Conservation (phyloP, 2,329 filamentous ascomycete genomes). For the Dactylonectria estremocensis region DNA sequence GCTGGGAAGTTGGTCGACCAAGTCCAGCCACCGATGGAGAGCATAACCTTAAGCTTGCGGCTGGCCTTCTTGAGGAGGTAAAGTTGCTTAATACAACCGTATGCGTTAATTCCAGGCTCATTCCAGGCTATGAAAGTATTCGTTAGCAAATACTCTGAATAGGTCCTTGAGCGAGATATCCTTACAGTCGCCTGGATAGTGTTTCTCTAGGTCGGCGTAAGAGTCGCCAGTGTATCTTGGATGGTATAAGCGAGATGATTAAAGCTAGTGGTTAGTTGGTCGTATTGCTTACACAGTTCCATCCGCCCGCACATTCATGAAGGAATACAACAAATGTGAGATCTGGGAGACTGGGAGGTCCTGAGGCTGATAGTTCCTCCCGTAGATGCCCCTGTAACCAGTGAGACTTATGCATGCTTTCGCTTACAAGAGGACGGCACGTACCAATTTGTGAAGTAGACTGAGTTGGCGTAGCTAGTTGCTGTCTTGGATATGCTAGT, state of each 20-base stretch:
- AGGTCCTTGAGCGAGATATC: too few species aligned
- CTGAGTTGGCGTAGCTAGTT: too few species aligned
- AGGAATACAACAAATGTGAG: conserved; percentile 84
- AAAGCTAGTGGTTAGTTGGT: too few species aligned
- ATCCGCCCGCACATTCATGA: conserved; percentile 80
- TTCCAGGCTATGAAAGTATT: conserved; percentile 55
- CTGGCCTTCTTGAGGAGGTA: conserved; percentile 82
- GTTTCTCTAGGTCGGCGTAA: conserved; percentile 38
- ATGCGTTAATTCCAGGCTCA: conserved; percentile 77
- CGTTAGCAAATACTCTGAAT: neutral
- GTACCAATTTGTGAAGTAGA: too few species aligned
- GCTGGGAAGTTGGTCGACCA: conserved; percentile 81
- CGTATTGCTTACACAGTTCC: conserved; percentile 75
- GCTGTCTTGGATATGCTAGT: too few species aligned
- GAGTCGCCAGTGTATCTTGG: conserved; percentile 32
- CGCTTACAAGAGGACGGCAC: too few species aligned
- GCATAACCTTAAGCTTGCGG: conserved; percentile 81
- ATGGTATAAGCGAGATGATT: too few species aligned
- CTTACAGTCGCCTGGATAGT: conserved; percentile 39
- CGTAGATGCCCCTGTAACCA: conserved; percentile 76
- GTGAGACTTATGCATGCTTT: too few species aligned
- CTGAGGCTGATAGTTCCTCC: conserved; percentile 78
- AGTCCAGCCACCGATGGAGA: conserved; percentile 88
- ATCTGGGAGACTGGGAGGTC: conserved; percentile 78
- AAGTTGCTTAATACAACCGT: conserved; percentile 82